A percentile compares a stretch with the other conserved stretches of the same genome.
phyloP scores from a whole-genome alignment of 1,284 basidiomycete genomes.

The Rhodotorula glutinis region DNA sequence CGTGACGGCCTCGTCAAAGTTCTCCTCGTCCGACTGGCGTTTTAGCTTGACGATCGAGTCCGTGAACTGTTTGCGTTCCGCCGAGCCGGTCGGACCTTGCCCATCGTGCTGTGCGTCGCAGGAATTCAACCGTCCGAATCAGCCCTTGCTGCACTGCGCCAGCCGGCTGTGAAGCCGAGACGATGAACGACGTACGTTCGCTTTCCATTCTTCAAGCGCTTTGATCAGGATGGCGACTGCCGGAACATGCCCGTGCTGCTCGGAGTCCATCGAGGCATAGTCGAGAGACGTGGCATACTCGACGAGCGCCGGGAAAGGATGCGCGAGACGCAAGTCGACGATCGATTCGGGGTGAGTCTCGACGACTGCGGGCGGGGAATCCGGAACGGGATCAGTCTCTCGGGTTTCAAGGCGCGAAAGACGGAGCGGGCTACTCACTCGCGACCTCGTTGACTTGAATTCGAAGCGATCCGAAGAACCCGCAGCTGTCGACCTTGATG shows the following conservation, averaged over 20 bases:
- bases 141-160: no score
- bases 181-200: constrained; percentile 54
- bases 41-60: constrained; percentile 59
- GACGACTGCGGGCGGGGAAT: constrained; percentile 59
- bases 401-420: background rate
- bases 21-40: constrained; percentile 80
- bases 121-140: no score
- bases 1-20: constrained; percentile 86
- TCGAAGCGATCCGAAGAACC: constrained; percentile 81
- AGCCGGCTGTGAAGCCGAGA: no score
- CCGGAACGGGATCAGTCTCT: background rate
- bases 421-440: constrained; percentile 55
- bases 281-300: constrained; percentile 62
- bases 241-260: constrained; percentile 81
- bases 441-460: constrained; percentile 82
- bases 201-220: constrained; percentile 76
- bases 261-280: constrained; percentile 71
- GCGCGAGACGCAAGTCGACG: constrained; percentile 81
- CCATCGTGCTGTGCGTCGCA: constrained; percentile 64
- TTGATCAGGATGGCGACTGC: constrained; percentile 82
- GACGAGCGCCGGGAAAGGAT: constrained; percentile 77
- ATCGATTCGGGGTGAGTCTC: constrained; percentile 73
- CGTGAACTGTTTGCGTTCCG: constrained; percentile 78
- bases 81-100: constrained; percentile 60
- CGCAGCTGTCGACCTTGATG: constrained; percentile 73